Percentiles rank a stretch among this genome's conserved stretches.
phyloP scores from a whole-genome alignment of 371 early-diverging fungal genomes.

The Batrachochytrium dendrobatidis region DNA sequence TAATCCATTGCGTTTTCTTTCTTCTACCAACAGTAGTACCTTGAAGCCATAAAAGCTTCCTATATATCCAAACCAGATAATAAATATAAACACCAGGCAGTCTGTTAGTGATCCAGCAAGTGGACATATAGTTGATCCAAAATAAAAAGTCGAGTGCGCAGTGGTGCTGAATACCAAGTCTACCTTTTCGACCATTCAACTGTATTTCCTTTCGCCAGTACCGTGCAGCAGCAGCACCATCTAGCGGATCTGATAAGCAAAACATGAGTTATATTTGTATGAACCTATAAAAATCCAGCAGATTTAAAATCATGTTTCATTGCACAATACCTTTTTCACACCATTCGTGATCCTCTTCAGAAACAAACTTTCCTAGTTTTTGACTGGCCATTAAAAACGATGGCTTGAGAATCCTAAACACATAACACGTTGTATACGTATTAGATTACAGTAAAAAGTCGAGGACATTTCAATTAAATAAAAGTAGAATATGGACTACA shows the following conservation, averaged over 20 bases:
- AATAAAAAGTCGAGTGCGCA: too few relatives aligned
- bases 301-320: neutral
- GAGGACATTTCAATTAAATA: neutral
- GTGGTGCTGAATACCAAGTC: neutral
- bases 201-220: neutral
- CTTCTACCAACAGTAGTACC: neutral
- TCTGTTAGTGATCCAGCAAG: too few relatives aligned
- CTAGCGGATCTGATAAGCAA: neutral
- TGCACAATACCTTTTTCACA: neutral
- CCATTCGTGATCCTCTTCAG: slow-evolving; percentile 2
- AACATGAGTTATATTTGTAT: neutral
- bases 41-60: slow-evolving; percentile 5
- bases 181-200: neutral
- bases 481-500: neutral
- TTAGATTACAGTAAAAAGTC: neutral
- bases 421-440: too few relatives aligned
- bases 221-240: slow-evolving; percentile 1
- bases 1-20: neutral
- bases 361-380: neutral
- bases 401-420: slow-evolving; percentile 7
- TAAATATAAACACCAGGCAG: too few relatives aligned
- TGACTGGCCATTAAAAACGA: neutral
- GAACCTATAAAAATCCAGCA: neutral
- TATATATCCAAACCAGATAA: too few relatives aligned
- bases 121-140: too few relatives aligned